Evolutionary conservation across 306 rosid genomes (phyloP).

Genomic region (Cicer cuneatum): DNA sequence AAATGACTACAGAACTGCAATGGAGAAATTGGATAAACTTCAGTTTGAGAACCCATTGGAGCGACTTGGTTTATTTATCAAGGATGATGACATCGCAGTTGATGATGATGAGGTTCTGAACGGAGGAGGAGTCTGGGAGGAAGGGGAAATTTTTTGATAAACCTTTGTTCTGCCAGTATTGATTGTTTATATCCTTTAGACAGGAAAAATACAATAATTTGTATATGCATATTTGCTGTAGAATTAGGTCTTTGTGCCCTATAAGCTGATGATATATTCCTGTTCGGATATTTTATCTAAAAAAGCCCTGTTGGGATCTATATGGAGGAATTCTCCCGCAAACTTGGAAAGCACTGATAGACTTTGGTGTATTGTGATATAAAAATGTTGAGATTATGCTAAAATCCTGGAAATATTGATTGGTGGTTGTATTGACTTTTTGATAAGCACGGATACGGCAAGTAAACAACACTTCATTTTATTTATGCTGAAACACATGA

Average conservation of each 20-base stretch:
- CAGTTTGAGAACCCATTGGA: slow-evolving; percentile 61
- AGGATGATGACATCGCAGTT: slow-evolving; percentile 60
- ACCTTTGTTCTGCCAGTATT: slow-evolving; percentile 39
- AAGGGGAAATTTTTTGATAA: slow-evolving; percentile 64
- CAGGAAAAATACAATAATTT: slow-evolving; percentile 35
- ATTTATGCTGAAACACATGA: too few species aligned
- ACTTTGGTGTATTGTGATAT: slow-evolving; percentile 11
- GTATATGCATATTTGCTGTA: slow-evolving; percentile 50
- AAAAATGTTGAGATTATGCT: slow-evolving; percentile 7
- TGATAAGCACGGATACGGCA: too few species aligned
- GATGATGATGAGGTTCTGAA: slow-evolving; percentile 63
- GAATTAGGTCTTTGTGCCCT: background rate
- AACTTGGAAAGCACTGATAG: background rate
- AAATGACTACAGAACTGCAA: slow-evolving; percentile 40
- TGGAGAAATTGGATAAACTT: slow-evolving; percentile 45
- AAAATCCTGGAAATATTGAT: background rate
- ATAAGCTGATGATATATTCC: background rate
- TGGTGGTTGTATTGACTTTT: background rate
- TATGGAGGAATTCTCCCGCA: background rate
- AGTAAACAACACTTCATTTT: too few species aligned
- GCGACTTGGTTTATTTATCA: slow-evolving; percentile 79
- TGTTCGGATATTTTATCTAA: background rate
- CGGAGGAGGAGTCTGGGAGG: slow-evolving; percentile 53
- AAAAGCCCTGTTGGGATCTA: background rate
- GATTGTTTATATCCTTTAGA: slow-evolving; percentile 44